phyloP scores from a whole-genome alignment of 2,329 filamentous ascomycete species.

The Ceratocystis alfenasii region DNA sequence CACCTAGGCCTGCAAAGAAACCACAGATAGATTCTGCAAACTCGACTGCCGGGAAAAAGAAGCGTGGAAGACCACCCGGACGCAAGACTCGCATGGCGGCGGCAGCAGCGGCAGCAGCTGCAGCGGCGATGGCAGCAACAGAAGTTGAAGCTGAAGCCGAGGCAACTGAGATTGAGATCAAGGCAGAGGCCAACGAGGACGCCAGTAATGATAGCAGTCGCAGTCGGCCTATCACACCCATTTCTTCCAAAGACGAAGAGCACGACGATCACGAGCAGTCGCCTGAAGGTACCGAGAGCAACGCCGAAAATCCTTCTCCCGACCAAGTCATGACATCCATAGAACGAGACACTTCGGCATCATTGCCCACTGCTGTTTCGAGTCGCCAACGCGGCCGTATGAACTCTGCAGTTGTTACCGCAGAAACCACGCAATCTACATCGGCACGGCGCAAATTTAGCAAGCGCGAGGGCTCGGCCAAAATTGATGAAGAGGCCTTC shows the following conservation, averaged over 20 bases:
- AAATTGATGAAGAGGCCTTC: constrained; percentile 82
- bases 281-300: background rate
- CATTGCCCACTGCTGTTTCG: constrained; percentile 24
- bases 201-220: constrained; percentile 26
- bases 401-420: constrained; percentile 30
- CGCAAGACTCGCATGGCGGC: constrained; percentile 26
- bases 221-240: constrained; percentile 8
- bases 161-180: constrained; percentile 23
- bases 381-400: constrained; percentile 33
- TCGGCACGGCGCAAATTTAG: constrained; percentile 82
- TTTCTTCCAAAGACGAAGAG: constrained; percentile 20
- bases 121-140: constrained; percentile 24
- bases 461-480: constrained; percentile 61
- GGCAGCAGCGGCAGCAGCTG: constrained; percentile 32
- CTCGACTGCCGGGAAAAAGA: constrained; percentile 30
- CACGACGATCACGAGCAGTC: constrained; percentile 30
- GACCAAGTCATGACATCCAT: constrained; percentile 32
- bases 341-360: constrained; percentile 31
- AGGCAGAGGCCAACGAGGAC: constrained; percentile 27
- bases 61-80: constrained; percentile 32
- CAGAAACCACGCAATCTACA: constrained; percentile 56
- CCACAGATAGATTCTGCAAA: constrained; percentile 20
- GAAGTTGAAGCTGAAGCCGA: background rate
- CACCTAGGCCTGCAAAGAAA: background rate
- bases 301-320: constrained; percentile 24